Conservation (phyloP, 306 rosid genomes). For the Lablab purpureus region DNA sequence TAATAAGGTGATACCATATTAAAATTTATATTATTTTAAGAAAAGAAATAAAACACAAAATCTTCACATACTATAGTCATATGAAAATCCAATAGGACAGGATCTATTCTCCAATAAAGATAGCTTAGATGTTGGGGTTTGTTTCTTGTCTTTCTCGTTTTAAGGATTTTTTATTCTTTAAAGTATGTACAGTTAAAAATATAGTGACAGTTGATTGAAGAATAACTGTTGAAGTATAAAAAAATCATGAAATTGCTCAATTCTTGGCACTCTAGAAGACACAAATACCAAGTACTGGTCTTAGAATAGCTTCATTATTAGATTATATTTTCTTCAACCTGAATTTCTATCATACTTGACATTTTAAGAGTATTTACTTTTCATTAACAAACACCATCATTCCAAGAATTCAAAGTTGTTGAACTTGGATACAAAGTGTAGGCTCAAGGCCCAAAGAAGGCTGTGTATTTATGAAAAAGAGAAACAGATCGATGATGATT, state of each 20-base stretch:
- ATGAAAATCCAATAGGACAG: too few relatives aligned
- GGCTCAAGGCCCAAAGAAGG: neutral
- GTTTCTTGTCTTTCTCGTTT: too few relatives aligned
- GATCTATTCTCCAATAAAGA: too few relatives aligned
- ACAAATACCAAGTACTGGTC: neutral
- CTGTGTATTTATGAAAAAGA: neutral
- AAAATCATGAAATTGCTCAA: neutral
- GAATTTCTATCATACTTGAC: neutral
- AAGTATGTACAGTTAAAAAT: neutral
- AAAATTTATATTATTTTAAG: too few relatives aligned
- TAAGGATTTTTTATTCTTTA: too few relatives aligned
- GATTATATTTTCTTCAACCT: neutral
- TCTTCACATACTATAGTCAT: too few relatives aligned
- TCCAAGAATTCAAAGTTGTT: constrained; percentile 2
- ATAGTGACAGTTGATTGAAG: neutral
- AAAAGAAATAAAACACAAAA: too few relatives aligned
- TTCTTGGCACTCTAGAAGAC: neutral
- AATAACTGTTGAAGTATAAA: neutral
- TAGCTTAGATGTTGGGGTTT: neutral
- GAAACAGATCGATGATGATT: constrained; percentile 24
- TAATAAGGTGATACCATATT: too few relatives aligned
- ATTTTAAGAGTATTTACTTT: neutral
- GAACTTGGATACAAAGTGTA: neutral
- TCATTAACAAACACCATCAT: neutral
- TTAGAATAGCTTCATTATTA: too few relatives aligned